Percentiles rank a stretch among this genome's conserved stretches.
phyloP scores from a whole-genome alignment of 2,329 filamentous ascomycete species.

The Phialophora tarda region DNA sequence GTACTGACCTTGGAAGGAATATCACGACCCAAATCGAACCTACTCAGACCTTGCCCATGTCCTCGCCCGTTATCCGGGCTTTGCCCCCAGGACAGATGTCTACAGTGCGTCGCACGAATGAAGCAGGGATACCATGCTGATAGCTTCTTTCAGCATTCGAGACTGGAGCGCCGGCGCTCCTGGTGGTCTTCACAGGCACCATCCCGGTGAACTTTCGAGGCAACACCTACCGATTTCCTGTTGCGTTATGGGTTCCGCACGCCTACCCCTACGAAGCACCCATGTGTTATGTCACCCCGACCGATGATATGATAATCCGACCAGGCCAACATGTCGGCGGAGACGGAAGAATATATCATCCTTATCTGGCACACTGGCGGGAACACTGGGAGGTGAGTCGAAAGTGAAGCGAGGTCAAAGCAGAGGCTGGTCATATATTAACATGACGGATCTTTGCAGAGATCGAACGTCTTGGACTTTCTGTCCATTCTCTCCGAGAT shows the following conservation, averaged over 20 bases:
- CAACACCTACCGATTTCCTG: slow-evolving; percentile 84
- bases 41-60: slow-evolving; percentile 89
- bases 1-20: slow-evolving; percentile 69
- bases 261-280: slow-evolving; percentile 85
- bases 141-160: slow-evolving; percentile 71
- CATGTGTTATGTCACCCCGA: slow-evolving; percentile 85
- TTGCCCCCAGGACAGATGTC: slow-evolving; percentile 84
- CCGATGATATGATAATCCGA: slow-evolving; percentile 83
- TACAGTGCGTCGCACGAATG: slow-evolving; percentile 72
- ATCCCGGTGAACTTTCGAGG: slow-evolving; percentile 91
- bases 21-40: slow-evolving; percentile 87
- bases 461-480: slow-evolving; percentile 83
- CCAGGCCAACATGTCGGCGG: slow-evolving; percentile 87
- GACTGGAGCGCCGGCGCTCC: slow-evolving; percentile 81
- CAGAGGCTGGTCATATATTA: background rate
- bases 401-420: background rate
- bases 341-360: slow-evolving; percentile 93
- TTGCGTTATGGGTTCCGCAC: slow-evolving; percentile 92
- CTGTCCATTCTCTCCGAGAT: slow-evolving; percentile 80
- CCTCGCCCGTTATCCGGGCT: slow-evolving; percentile 76
- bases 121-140: slow-evolving; percentile 21
- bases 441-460: slow-evolving; percentile 53
- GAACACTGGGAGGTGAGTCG: slow-evolving; percentile 85
- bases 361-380: slow-evolving; percentile 88
- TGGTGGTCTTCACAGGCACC: slow-evolving; percentile 85